Percentiles rank a stretch among this genome's conserved stretches.
These are phyloP conservation scores for Aspergillus udagawae DNA, from an alignment of 2,329 filamentous ascomycete genomes.

Conservation along the genomic window DNA sequence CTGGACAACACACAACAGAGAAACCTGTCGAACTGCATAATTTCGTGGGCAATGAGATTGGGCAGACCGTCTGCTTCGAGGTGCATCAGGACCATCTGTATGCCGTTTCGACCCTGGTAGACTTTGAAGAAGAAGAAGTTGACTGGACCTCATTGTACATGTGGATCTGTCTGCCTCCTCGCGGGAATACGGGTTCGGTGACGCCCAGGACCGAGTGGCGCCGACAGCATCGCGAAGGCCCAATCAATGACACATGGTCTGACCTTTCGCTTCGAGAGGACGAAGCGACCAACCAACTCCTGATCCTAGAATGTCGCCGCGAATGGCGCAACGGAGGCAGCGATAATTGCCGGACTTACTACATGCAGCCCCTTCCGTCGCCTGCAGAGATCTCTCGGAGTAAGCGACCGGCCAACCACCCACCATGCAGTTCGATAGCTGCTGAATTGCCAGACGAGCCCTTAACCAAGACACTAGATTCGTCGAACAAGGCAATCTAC, in stretches of 20 bases:
- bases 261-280: conserved; percentile 60
- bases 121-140: conserved; percentile 59
- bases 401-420: conserved; percentile 5
- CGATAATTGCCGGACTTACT: conserved; percentile 62
- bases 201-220: conserved; percentile 58
- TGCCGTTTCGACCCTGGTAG: conserved; percentile 62
- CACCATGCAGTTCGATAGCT: conserved; percentile 11
- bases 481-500: conserved; percentile 28
- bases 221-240: conserved; percentile 64
- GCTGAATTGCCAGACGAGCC: conserved; percentile 24
- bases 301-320: conserved; percentile 64
- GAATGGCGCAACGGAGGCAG: conserved; percentile 61
- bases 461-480: conserved; percentile 24
- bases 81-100: conserved; percentile 65
- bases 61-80: conserved; percentile 67
- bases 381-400: conserved; percentile 22
- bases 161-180: conserved; percentile 60
- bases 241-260: conserved; percentile 71
- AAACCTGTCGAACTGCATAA: conserved; percentile 52
- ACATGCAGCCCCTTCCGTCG: conserved; percentile 46
- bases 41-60: conserved; percentile 62
- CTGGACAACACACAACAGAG: conserved; percentile 37
- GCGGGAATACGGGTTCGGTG: conserved; percentile 36
- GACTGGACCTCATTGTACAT: conserved; percentile 68
- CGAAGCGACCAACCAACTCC: conserved; percentile 54